Evolutionary conservation across 371 early-diverging fungal species (phyloP), one percentile per base, ranked within the genome.

Genomic region (Parasitella parasitica): DNA sequence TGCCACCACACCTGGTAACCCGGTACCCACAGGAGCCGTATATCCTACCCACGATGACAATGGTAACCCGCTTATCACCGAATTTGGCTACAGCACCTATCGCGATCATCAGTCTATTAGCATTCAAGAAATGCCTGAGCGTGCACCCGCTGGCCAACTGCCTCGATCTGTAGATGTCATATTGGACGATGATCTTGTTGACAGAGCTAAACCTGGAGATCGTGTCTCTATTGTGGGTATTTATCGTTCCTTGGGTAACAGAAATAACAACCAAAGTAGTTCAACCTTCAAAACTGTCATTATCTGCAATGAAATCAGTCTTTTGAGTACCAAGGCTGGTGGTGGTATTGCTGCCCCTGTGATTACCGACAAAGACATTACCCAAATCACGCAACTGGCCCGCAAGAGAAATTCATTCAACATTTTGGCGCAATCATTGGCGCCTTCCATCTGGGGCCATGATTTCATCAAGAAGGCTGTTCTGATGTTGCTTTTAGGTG

Each of bases 71-170:
- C 75, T 99, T 51, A 88, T 88, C 3, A 95, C 98, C 2, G 99
- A 99, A 76, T 99, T 91, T 75, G 99, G 99, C 18, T 86, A 88
- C 68, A 94, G 94, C 55, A 86, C 87, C 6, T 99, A 99, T 76
- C 80, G 93, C 13, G 98, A 99, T 79, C 94, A 94, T 70, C 99
- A 99, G 78, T 94, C 93, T 3, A 84, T 98, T 60, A 92, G 88
- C 57, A 84, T 99, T 39, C 99, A 99, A 81, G 99, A 99, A 83
- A 99, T 99, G 99, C 99, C 99, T 0, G 99, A 99, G 78, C 90
- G 97, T 36, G 93, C 99, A 3, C 99, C 98, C 16, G 91, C 99
- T 15, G 99, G 99, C 24, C 96, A 96, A 70, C 79, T 99, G 57
- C 99, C 99, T 37, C 90, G 99, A 9, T 95, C 97, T 15, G 84